A percentile compares a stretch with the other conserved stretches of the same genome.
These are phyloP conservation scores for Penicillium lividum DNA, from an alignment of 495 filamentous ascomycete genomes.

Conservation along the genomic window DNA sequence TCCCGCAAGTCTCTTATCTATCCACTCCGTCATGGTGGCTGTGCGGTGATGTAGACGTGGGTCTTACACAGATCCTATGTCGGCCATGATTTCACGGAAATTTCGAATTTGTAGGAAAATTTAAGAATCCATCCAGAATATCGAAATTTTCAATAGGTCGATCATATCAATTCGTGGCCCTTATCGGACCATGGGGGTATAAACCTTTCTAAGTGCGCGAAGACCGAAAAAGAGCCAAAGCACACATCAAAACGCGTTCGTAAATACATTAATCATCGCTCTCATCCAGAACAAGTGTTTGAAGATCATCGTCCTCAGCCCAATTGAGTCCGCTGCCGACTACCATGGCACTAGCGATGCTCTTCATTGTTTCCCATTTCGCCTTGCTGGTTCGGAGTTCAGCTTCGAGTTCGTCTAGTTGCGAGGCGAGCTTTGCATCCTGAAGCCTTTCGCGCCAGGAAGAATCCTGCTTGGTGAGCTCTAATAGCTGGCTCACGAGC, in stretches of 20 bases:
- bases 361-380: slow-evolving; percentile 73
- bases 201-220: background rate
- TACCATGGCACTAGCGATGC: slow-evolving; percentile 68
- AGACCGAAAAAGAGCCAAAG: slow-evolving; percentile 1
- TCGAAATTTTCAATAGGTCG: background rate
- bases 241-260: slow-evolving; percentile 1
- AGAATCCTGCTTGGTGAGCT: slow-evolving; percentile 58
- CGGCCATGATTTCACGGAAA: background rate
- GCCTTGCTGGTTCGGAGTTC: slow-evolving; percentile 58
- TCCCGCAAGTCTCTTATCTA: slow-evolving; percentile 5
- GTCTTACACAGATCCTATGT: slow-evolving; percentile 14
- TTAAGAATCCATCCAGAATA: background rate
- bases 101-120: background rate
- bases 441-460: slow-evolving; percentile 51
- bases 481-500: slow-evolving; percentile 60
- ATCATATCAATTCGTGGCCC: background rate
- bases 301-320: slow-evolving; percentile 67
- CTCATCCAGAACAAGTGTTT: slow-evolving; percentile 73
- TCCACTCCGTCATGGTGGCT: slow-evolving; percentile 22
- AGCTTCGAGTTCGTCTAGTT: slow-evolving; percentile 57
- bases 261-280: slow-evolving; percentile 53
- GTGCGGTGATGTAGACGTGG: slow-evolving; percentile 25
- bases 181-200: background rate
- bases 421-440: slow-evolving; percentile 49
- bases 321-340: slow-evolving; percentile 85